A percentile compares a stretch with the other conserved stretches of the same genome.
These are phyloP conservation scores for Leptodontidium sp. DNA, from an alignment of 2,329 filamentous ascomycete genomes.

Conservation along the genomic window DNA sequence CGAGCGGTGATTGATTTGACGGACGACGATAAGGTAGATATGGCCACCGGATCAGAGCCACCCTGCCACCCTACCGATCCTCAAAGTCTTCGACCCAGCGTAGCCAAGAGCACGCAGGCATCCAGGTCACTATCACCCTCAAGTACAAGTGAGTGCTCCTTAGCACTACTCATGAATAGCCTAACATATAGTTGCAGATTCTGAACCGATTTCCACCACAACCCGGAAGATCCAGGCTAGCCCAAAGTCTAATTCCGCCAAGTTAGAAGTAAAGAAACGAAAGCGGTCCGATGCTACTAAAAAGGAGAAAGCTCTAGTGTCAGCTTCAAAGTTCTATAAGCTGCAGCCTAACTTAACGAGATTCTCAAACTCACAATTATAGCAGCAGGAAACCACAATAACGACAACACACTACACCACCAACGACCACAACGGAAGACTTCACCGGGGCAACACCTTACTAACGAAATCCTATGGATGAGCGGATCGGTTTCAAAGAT, in stretches of 20 bases:
- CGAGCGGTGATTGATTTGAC: slow-evolving; percentile 20
- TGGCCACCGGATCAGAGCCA: slow-evolving; percentile 10
- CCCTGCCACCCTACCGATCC: not conserved
- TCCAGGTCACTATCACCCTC: not conserved
- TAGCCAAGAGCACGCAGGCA: not conserved
- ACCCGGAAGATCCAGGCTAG: not conserved
- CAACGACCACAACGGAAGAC: slow-evolving; percentile 1
- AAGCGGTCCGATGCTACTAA: slow-evolving; percentile 6
- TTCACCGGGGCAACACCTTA: slow-evolving; percentile 8
- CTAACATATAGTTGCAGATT: slow-evolving; percentile 13
- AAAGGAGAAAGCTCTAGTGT: not conserved
- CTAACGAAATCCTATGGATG: not conserved
- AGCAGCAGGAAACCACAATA: not conserved
- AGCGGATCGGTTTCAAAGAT: not conserved
- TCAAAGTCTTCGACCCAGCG: not conserved
- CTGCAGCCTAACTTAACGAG: not conserved
- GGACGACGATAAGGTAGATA: slow-evolving; percentile 5
- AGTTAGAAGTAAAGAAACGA: not conserved
- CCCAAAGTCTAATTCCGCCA: not conserved
- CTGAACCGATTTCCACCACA: not conserved
- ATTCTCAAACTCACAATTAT: slow-evolving; percentile 9
- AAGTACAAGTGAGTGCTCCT: not conserved
- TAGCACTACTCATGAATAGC: not conserved
- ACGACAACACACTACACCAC: not conserved
- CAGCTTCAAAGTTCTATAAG: not conserved